Base-by-base conservation (phyloP, 768 basidiomycete species). In the Lentinula sp. region DNA sequence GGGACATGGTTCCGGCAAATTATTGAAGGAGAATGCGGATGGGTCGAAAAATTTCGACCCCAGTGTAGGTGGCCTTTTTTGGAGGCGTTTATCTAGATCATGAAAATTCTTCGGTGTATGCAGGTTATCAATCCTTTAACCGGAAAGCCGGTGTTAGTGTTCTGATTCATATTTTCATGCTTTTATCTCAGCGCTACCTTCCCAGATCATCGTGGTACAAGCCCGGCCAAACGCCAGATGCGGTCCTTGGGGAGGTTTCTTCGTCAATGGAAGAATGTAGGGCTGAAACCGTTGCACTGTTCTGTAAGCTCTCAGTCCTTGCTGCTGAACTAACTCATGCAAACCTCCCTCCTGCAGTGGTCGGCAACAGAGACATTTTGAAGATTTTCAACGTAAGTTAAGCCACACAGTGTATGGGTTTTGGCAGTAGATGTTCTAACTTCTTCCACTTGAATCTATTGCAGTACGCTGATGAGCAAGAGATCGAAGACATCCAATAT, bases 251-350 rank as follows among this genome's bases (percentile, higher is more conserved):
- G 0, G 89, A 93, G 62, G 89, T 93, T 7, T 93, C 91, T 3
- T 93, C 92, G 0, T 94, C 93, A 1, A 84, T 94, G 84, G 93
- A 95, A 73, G 93, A 95, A 75, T 94, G 93, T 66, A 85, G 93
- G n/a, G 93, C 93, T 8, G 93, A 95, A 74, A 82, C 90, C 2
- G 93, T 93, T 21, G 89, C 89, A 0, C 76, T 95, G 45, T 94
- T 84, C 74, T 80, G 91, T 89, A 67, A 75, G 84, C 74, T 8
- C 54, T 15, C 39, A 28, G 28, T 39, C 43, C 37, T 54, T 11
- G 39, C 46, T 35, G 61, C 5, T 61, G 23, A 58, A 51, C 31
- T 48, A 55, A 40, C 49, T 58, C 42, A 11, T 15, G 11, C 57
- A 18, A 34, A 16, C 8, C 31, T 58, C 21, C 37, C 52, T 15